Conservation (phyloP, 2,329 filamentous ascomycete species). For the Penicillium olsonii region DNA sequence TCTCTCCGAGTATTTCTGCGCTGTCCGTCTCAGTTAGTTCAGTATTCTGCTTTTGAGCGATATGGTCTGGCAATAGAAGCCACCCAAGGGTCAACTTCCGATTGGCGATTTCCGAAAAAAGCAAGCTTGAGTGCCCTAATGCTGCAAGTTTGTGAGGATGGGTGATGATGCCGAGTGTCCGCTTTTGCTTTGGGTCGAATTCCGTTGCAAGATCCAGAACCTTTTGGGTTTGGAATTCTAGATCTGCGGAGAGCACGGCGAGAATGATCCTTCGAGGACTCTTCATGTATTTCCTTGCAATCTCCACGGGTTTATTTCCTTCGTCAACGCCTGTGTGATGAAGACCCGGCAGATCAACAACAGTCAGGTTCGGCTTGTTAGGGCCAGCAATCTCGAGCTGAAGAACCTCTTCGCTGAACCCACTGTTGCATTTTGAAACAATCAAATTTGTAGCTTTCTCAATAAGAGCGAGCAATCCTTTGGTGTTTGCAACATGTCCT, state of each 20-base stretch:
- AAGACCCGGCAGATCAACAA: slow-evolving; percentile 64
- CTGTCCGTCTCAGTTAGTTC: background rate
- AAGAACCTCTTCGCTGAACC: slow-evolving; percentile 51
- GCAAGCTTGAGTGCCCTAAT: slow-evolving; percentile 38
- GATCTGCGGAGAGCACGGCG: slow-evolving; percentile 54
- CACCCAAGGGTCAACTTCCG: slow-evolving; percentile 51
- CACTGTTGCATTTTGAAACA: slow-evolving; percentile 42
- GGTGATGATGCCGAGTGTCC: slow-evolving; percentile 51
- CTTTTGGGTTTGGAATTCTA: slow-evolving; percentile 58
- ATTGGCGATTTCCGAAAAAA: slow-evolving; percentile 38
- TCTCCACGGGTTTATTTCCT: slow-evolving; percentile 54
- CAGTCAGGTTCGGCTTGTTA: slow-evolving; percentile 60
- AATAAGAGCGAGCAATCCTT: slow-evolving; percentile 51
- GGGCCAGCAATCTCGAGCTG: slow-evolving; percentile 62
- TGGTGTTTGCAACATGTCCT: slow-evolving; percentile 9
- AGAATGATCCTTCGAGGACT: slow-evolving; percentile 61
- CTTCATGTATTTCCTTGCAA: slow-evolving; percentile 58
- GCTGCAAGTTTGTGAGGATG: slow-evolving; percentile 45
- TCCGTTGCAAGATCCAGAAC: slow-evolving; percentile 52
- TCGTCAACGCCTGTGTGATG: slow-evolving; percentile 50
- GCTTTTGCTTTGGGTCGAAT: slow-evolving; percentile 32
- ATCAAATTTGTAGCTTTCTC: slow-evolving; percentile 54
- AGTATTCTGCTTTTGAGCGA: background rate
- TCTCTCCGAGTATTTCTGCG: slow-evolving; percentile 23
- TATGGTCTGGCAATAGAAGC: slow-evolving; percentile 26